phyloP scores from a whole-genome alignment of 192 early-diverging fungal species.

The Dispira simplex region DNA sequence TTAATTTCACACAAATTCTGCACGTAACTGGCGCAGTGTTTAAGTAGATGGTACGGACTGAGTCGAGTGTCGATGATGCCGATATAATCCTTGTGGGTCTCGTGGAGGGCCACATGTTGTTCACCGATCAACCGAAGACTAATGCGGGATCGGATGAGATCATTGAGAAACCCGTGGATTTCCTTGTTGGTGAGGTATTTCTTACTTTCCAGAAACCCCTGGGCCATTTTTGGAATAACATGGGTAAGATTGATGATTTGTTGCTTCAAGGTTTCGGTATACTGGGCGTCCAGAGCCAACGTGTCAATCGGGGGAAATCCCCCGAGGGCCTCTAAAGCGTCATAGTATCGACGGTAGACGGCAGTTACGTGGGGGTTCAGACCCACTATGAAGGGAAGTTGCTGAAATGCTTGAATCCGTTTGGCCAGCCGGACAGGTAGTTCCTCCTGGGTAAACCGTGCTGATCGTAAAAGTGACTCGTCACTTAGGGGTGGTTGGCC shows the following conservation, averaged over 20 bases:
- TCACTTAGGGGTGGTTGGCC: conserved; percentile 42
- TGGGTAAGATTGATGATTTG: conserved; percentile 64
- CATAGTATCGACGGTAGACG: conserved; percentile 67
- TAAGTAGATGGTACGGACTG: conserved; percentile 40
- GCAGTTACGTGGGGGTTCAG: conserved; percentile 83
- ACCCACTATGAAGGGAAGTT: conserved; percentile 89
- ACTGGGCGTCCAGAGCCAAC: conserved; percentile 39
- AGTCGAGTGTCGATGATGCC: conserved; percentile 76
- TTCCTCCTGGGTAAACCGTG: conserved; percentile 53
- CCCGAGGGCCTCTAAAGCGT: conserved; percentile 56
- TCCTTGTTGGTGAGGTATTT: conserved; percentile 65
- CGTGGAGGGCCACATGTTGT: conserved; percentile 59
- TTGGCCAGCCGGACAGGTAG: conserved; percentile 80
- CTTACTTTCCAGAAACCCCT: conserved; percentile 82
- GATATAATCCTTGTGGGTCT: conserved; percentile 30
- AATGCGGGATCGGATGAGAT: conserved; percentile 80
- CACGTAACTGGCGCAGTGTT: conserved; percentile 51
- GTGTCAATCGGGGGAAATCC: conserved; percentile 43
- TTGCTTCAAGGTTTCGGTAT: conserved; percentile 49
- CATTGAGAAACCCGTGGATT: conserved; percentile 62
- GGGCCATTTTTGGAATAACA: conserved; percentile 81
- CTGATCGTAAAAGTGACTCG: conserved; percentile 36
- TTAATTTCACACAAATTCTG: conserved; percentile 82
- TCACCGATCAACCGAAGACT: conserved; percentile 86
- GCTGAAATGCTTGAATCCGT: conserved; percentile 66